Conservation (phyloP, 129 eudicot species). For the Pittosporum tobira region DNA sequence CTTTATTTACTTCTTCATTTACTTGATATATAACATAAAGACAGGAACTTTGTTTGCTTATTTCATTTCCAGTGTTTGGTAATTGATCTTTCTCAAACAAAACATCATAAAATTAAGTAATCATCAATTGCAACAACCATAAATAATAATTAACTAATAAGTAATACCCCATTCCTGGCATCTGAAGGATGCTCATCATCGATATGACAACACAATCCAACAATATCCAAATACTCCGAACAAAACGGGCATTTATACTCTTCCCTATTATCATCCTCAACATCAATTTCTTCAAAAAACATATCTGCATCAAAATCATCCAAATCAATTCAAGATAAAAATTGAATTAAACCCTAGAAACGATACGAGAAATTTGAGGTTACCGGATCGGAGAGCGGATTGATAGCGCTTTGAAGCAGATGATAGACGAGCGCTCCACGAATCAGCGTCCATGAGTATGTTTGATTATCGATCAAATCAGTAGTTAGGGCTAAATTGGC, state of each 20-base stretch:
- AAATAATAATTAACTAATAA: too few species aligned
- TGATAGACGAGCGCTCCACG: slow-evolving; percentile 83
- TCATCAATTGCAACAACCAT: background rate
- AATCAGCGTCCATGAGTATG: slow-evolving; percentile 62
- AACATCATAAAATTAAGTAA: background rate
- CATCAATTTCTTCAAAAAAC: slow-evolving; percentile 78
- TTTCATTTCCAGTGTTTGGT: background rate
- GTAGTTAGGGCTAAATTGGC: slow-evolving; percentile 24
- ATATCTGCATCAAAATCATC: slow-evolving; percentile 46
- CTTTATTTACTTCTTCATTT: background rate
- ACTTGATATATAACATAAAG: background rate
- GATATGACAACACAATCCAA: slow-evolving; percentile 93
- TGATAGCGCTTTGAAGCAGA: slow-evolving; percentile 75
- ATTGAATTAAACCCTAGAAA: background rate
- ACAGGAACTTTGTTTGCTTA: background rate
- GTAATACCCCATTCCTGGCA: slow-evolving; percentile 83
- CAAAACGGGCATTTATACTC: slow-evolving; percentile 87
- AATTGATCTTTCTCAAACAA: background rate
- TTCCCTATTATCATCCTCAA: slow-evolving; percentile 79
- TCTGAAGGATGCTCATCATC: slow-evolving; percentile 90
- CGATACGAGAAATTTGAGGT: background rate
- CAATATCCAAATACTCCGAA: slow-evolving; percentile 70
- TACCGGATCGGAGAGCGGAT: slow-evolving; percentile 81
- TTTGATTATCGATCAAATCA: slow-evolving; percentile 11
- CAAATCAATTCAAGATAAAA: slow-evolving; percentile 8